Percentiles rank a stretch among this genome's conserved stretches.
Conservation (phyloP, 2,329 filamentous ascomycete species). For the Colletotrichum caudatum region DNA sequence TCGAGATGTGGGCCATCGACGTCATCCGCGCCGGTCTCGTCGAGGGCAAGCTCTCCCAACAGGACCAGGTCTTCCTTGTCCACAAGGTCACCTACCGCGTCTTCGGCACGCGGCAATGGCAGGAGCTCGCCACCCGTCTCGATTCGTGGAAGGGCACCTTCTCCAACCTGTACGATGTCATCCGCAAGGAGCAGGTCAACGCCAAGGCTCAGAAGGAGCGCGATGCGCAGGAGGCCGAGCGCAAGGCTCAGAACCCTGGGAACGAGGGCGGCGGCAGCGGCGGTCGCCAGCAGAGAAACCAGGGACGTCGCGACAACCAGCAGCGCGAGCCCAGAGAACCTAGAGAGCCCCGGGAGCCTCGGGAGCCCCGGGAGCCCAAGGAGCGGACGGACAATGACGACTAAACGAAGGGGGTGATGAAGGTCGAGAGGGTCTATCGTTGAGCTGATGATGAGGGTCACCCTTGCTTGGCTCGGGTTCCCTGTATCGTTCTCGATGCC, state of each 20-base stretch:
- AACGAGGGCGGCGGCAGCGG: conserved; percentile 49
- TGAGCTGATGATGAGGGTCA: neutral
- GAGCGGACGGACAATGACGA: conserved; percentile 69
- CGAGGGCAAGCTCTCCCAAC: conserved; percentile 95
- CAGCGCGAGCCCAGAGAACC: conserved; percentile 47
- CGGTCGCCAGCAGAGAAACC: conserved; percentile 46
- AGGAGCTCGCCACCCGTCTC: conserved; percentile 88
- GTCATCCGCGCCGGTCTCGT: conserved; percentile 95
- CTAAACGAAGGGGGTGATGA: conserved; percentile 50
- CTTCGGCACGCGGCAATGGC: conserved; percentile 98
- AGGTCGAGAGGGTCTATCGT: neutral
- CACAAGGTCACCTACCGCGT: conserved; percentile 97
- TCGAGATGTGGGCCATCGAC: conserved; percentile 99
- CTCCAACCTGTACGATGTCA: conserved; percentile 79
- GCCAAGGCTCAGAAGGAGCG: conserved; percentile 83
- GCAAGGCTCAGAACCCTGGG: conserved; percentile 66
- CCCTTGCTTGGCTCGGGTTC: neutral
- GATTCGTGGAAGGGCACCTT: conserved; percentile 92
- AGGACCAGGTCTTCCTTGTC: conserved; percentile 92
- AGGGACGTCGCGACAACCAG: conserved; percentile 49
- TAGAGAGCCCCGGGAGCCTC: conserved; percentile 45
- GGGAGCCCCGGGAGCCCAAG: conserved; percentile 52
- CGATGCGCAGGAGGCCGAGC: conserved; percentile 78
- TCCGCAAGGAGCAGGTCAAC: conserved; percentile 84
- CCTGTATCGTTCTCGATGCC: neutral